phyloP scores from a whole-genome alignment of 1,284 basidiomycete genomes.

The Testicularia cyperi region DNA sequence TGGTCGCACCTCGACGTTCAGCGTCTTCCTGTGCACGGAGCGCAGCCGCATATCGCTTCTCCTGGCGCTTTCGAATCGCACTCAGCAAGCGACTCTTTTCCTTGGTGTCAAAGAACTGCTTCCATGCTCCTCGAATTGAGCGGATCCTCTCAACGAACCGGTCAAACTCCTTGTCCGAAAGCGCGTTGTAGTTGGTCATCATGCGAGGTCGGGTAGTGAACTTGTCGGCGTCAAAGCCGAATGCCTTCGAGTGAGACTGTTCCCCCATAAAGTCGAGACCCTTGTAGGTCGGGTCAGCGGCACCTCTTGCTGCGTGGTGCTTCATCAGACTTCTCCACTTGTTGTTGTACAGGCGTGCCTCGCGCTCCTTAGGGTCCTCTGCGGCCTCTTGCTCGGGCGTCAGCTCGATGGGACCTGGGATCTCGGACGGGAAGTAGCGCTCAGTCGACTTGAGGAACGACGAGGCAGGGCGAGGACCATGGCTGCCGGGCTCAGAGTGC shows the following conservation, averaged over 20 bases:
- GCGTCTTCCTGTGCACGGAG: constrained; percentile 27
- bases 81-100: constrained; percentile 27
- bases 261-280: constrained; percentile 34
- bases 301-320: constrained; percentile 28
- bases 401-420: constrained; percentile 18
- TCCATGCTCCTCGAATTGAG: constrained; percentile 15
- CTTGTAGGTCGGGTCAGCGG: constrained; percentile 29
- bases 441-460: constrained; percentile 29
- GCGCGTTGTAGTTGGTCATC: constrained; percentile 51
- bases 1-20: constrained; percentile 22
- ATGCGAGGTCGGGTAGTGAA: constrained; percentile 39
- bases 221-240: constrained; percentile 27
- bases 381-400: constrained; percentile 16
- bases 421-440: constrained; percentile 33
- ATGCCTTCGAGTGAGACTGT: constrained; percentile 15
- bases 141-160: constrained; percentile 39
- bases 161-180: constrained; percentile 43
- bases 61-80: constrained; percentile 25
- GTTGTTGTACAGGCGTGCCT: constrained; percentile 26
- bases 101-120: constrained; percentile 19
- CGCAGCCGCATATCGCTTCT: constrained; percentile 21
- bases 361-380: constrained; percentile 11
- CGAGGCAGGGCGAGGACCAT: constrained; percentile 31
- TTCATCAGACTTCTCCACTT: constrained; percentile 24
- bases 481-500: constrained; percentile 10